These are phyloP conservation scores for Boletus tomentosulus DNA, from an alignment of 768 basidiomycete species.

Conservation along the genomic window DNA sequence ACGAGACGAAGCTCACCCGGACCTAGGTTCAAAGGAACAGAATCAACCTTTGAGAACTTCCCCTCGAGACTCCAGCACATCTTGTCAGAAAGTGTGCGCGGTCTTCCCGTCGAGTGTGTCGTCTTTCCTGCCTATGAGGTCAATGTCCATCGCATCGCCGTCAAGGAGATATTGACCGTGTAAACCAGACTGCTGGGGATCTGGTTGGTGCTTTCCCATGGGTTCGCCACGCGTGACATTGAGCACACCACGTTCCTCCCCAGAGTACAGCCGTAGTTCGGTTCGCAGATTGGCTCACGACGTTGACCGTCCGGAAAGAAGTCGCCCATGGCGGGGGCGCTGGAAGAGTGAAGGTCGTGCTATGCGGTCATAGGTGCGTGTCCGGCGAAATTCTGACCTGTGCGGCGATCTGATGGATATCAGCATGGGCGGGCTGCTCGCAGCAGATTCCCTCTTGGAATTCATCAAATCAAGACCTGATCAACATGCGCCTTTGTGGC, in stretches of 20 bases:
- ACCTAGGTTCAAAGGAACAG: slow-evolving; percentile 52
- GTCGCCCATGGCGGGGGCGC: slow-evolving; percentile 75
- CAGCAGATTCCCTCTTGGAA: slow-evolving; percentile 76
- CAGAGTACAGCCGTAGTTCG: slow-evolving; percentile 78
- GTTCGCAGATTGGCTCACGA: slow-evolving; percentile 91
- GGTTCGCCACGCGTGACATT: neutral
- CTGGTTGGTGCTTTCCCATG: slow-evolving; percentile 50
- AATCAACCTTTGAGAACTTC: slow-evolving; percentile 73
- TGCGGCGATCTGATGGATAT: neutral
- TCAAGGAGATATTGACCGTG: slow-evolving; percentile 10
- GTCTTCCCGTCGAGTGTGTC: slow-evolving; percentile 62
- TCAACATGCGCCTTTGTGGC: slow-evolving; percentile 71
- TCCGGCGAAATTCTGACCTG: neutral
- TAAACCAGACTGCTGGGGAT: slow-evolving; percentile 80
- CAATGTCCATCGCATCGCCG: slow-evolving; percentile 9
- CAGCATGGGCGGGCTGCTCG: slow-evolving; percentile 92
- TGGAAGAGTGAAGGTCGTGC: slow-evolving; percentile 67
- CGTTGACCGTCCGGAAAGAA: slow-evolving; percentile 82
- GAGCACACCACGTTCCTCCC: neutral
- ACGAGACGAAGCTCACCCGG: neutral
- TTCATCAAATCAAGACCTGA: slow-evolving; percentile 68
- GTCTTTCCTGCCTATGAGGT: slow-evolving; percentile 91
- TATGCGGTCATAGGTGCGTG: slow-evolving; percentile 83
- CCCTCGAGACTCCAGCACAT: slow-evolving; percentile 77
- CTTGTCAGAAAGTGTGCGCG: slow-evolving; percentile 57